Evolutionary conservation across 208 protist species (phyloP).

Genomic region (Acanthamoeba triangularis): DNA sequence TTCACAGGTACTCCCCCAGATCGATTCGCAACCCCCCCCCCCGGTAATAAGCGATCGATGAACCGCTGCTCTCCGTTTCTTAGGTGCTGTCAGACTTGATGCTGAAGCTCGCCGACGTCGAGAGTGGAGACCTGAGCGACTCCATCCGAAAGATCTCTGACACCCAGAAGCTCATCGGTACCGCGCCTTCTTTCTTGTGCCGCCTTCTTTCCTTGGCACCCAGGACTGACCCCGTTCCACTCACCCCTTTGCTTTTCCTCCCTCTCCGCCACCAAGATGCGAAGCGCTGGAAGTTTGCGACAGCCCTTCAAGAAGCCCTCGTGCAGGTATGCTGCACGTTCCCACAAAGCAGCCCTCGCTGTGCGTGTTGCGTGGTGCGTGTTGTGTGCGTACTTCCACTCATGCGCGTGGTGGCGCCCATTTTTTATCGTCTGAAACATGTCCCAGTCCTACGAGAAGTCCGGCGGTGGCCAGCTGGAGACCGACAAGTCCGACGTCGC

Average conservation of each 20-base stretch:
- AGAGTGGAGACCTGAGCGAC: constrained; percentile 34
- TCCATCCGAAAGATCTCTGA: constrained; percentile 27
- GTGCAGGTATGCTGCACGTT: not conserved
- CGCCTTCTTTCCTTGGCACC: not conserved
- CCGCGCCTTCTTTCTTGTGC: not conserved
- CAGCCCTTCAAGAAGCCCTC: constrained; percentile 8
- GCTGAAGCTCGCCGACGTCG: constrained; percentile 13
- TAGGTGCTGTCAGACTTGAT: constrained; percentile 24
- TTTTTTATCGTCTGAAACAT: too few species aligned
- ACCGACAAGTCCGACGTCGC: not conserved
- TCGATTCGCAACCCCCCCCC: not conserved
- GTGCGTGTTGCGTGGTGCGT: not conserved
- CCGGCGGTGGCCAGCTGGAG: constrained; percentile 14
- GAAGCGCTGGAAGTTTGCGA: constrained; percentile 10
- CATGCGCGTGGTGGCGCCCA: not conserved
- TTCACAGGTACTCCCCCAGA: not conserved
- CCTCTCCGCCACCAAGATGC: not conserved
- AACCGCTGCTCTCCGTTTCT: not conserved
- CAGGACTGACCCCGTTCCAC: too few species aligned
- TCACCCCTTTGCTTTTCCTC: not conserved
- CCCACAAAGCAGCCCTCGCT: not conserved
- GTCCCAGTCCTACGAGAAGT: constrained; percentile 35
- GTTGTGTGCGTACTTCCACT: not conserved
- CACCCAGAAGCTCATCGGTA: constrained; percentile 64
- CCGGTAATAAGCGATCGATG: not conserved